Evolutionary conservation across 331 rosid genomes (phyloP).

Genomic region (Cydonia oblonga): DNA sequence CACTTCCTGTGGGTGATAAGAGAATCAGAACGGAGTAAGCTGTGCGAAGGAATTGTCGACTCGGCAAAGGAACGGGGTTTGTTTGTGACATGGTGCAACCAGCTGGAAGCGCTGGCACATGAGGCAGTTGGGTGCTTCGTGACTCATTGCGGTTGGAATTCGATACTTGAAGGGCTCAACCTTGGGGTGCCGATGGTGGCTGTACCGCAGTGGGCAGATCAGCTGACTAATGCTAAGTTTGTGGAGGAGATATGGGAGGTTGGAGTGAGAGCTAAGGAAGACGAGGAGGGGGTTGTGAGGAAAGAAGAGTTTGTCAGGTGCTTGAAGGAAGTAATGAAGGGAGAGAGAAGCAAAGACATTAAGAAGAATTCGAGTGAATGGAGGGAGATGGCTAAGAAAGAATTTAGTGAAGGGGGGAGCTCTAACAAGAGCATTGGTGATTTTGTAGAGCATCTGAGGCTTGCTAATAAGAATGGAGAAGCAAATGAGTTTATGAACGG

Average conservation of each 20-base stretch:
- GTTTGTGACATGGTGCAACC: slow-evolving; percentile 59
- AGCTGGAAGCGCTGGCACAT: slow-evolving; percentile 41
- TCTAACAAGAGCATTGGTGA: slow-evolving; percentile 31
- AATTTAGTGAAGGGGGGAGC: slow-evolving; percentile 41
- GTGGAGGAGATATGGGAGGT: slow-evolving; percentile 55
- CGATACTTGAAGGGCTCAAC: slow-evolving; percentile 59
- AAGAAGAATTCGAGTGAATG: slow-evolving; percentile 28
- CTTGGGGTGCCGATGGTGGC: slow-evolving; percentile 58
- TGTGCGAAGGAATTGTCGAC: slow-evolving; percentile 31
- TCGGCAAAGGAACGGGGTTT: slow-evolving; percentile 24
- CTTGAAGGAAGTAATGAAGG: slow-evolving; percentile 45
- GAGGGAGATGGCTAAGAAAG: slow-evolving; percentile 39
- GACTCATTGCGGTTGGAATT: slow-evolving; percentile 75
- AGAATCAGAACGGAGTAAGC: slow-evolving; percentile 31
- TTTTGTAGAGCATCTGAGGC: slow-evolving; percentile 31
- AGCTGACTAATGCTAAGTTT: slow-evolving; percentile 49
- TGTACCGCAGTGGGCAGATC: slow-evolving; percentile 64
- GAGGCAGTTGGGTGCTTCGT: slow-evolving; percentile 50
- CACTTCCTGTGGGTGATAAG: slow-evolving; percentile 58
- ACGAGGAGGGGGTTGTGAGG: slow-evolving; percentile 34
- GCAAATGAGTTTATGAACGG: not conserved
- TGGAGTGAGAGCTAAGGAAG: slow-evolving; percentile 50
- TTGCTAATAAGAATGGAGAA: slow-evolving; percentile 2
- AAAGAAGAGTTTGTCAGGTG: slow-evolving; percentile 30
- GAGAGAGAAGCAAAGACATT: slow-evolving; percentile 29